Conservation (phyloP, 768 basidiomycete species). For the Mycena latifolia region DNA sequence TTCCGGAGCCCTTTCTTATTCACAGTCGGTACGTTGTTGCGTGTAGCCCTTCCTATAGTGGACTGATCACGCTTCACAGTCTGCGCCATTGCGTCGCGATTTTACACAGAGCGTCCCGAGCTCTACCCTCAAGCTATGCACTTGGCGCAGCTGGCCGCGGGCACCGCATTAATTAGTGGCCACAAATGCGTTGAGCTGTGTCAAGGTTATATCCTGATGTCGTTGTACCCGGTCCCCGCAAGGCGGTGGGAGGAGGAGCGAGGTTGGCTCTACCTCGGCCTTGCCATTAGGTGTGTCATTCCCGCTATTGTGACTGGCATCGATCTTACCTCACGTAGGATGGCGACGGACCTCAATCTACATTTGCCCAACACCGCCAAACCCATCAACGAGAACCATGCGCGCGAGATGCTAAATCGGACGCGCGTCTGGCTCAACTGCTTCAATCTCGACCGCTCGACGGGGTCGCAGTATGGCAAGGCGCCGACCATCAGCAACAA, state of each 20-base stretch:
- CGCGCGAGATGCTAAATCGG: slow-evolving; percentile 90
- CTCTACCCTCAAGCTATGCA: slow-evolving; percentile 81
- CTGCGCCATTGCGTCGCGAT: slow-evolving; percentile 90
- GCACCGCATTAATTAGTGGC: slow-evolving; percentile 80
- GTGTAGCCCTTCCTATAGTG: neutral
- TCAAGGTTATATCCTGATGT: slow-evolving; percentile 84
- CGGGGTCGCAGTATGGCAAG: slow-evolving; percentile 91
- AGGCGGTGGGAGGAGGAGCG: slow-evolving; percentile 92
- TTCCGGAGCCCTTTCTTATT: slow-evolving; percentile 92
- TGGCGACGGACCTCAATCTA: slow-evolving; percentile 91
- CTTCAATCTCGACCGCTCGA: slow-evolving; percentile 91
- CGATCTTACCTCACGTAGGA: slow-evolving; percentile 56
- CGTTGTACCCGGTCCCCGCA: slow-evolving; percentile 81
- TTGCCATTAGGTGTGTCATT: slow-evolving; percentile 79
- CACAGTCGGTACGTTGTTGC: slow-evolving; percentile 78
- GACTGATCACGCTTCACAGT: slow-evolving; percentile 56
- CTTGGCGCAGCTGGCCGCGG: slow-evolving; percentile 82
- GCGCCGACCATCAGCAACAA: slow-evolving; percentile 81
- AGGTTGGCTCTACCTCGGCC: slow-evolving; percentile 89
- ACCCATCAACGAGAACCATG: slow-evolving; percentile 83
- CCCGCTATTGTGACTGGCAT: slow-evolving; percentile 8
- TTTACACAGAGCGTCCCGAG: slow-evolving; percentile 76
- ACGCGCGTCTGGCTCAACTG: slow-evolving; percentile 93
- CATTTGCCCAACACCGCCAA: slow-evolving; percentile 82
- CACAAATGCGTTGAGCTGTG: slow-evolving; percentile 88